phyloP scores from a whole-genome alignment of 331 rosid species.

The Quercus lobata region DNA sequence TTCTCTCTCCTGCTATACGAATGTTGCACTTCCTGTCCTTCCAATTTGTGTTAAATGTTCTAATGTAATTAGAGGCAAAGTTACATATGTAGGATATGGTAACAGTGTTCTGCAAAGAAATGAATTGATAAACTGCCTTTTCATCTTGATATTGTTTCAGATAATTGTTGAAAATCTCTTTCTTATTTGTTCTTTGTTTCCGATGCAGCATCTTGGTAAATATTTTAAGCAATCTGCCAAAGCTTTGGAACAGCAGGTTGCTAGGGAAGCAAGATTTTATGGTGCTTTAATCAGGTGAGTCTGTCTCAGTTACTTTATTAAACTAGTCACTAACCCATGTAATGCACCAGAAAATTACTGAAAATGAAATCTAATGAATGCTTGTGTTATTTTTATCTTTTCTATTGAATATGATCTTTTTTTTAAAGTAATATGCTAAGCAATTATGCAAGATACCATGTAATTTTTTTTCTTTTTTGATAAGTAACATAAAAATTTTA shows the following conservation, averaged over 20 bases:
- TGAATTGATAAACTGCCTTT: neutral
- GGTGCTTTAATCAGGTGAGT: conserved; percentile 85
- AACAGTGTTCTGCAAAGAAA: neutral
- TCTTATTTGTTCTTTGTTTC: neutral
- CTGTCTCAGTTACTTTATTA: neutral
- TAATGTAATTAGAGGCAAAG: neutral
- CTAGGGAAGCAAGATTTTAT: conserved; percentile 93
- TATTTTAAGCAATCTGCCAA: conserved; percentile 91
- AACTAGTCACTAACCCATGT: no score
- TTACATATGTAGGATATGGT: neutral
- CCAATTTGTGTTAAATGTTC: neutral
- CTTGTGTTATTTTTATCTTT: no score
- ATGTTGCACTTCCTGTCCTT: neutral
- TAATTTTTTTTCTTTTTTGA: no score
- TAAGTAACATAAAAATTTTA: no score
- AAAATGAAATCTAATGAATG: no score
- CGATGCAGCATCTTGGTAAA: conserved; percentile 77
- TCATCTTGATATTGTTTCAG: neutral
- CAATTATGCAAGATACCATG: no score
- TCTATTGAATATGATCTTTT: no score
- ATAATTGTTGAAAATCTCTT: neutral
- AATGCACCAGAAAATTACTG: no score
- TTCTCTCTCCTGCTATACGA: neutral
- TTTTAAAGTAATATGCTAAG: no score
- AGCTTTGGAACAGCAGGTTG: conserved; percentile 87